Percentiles rank a stretch among this genome's conserved stretches.
These are phyloP conservation scores for Wickerhamiella kazuoi DNA, from an alignment of 805 yeast genomes.

Conservation along the genomic window DNA sequence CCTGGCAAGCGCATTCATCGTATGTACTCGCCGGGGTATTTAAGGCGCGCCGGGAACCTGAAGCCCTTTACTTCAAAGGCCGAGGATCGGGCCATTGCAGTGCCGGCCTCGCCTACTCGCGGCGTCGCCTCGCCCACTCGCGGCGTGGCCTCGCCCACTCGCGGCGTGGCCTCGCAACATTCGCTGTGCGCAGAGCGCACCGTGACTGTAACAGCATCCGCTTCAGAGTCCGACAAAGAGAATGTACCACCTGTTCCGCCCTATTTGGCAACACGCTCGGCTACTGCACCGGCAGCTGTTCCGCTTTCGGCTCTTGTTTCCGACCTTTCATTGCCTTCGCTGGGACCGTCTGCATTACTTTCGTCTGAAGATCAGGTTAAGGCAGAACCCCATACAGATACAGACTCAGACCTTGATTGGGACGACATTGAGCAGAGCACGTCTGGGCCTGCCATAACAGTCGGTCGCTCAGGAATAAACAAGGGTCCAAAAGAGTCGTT, in stretches of 20 bases:
- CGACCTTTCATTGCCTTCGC: not conserved
- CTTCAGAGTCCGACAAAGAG: not conserved
- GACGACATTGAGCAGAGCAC: not conserved
- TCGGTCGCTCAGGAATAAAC: too few species aligned
- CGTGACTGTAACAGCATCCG: not conserved
- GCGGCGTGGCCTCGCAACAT: too few species aligned
- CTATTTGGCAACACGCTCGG: not conserved
- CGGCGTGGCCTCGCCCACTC: not conserved
- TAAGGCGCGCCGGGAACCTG: constrained; percentile 6
- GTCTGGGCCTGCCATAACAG: too few species aligned
- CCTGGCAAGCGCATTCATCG: constrained; percentile 1
- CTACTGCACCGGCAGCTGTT: not conserved
- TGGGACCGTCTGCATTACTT: not conserved
- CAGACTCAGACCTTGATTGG: constrained; percentile 3
- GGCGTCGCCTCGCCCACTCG: not conserved
- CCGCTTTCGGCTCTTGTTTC: not conserved
- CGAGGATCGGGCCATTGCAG: not conserved
- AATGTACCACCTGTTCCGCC: not conserved
- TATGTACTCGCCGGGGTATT: constrained; percentile 11
- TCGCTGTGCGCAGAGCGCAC: too few species aligned
- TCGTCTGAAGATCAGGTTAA: not conserved
- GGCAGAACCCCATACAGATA: not conserved
- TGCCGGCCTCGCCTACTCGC: not conserved
- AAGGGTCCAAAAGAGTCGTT: too few species aligned
- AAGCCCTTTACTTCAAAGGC: not conserved